Evolutionary conservation across 805 yeast genomes (phyloP).

Genomic region (Myxozyma udenii): DNA sequence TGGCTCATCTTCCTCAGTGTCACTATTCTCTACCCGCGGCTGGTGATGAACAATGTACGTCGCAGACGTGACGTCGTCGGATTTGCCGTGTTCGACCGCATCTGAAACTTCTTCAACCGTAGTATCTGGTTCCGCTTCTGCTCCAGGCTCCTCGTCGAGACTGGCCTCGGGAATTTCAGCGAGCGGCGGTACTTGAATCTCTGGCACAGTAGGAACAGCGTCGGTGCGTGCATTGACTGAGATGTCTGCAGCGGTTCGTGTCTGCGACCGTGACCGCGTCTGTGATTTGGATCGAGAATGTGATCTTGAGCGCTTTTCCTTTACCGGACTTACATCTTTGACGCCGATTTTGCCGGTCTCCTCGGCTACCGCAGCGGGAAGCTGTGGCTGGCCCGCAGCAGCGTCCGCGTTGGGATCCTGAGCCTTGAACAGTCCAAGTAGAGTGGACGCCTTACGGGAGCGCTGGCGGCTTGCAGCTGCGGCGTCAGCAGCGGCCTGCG

Average conservation of each 20-base stretch:
- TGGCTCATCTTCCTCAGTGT: slow-evolving; percentile 21
- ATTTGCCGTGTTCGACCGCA: too few relatives aligned
- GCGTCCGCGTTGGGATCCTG: slow-evolving; percentile 20
- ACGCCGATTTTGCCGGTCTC: neutral
- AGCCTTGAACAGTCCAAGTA: slow-evolving; percentile 40
- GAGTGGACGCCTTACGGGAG: slow-evolving; percentile 42
- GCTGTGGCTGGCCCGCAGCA: neutral
- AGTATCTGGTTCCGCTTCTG: neutral
- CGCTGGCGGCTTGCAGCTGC: slow-evolving; percentile 21
- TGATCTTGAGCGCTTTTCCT: too few relatives aligned
- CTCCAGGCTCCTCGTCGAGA: slow-evolving; percentile 2
- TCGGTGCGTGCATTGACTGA: neutral
- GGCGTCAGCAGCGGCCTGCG: slow-evolving; percentile 27
- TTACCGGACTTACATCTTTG: too few relatives aligned
- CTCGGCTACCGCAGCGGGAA: neutral
- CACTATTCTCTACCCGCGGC: slow-evolving; percentile 25
- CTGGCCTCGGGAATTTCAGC: neutral
- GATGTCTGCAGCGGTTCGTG: neutral
- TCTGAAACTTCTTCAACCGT: neutral
- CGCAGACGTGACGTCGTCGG: slow-evolving; percentile 35
- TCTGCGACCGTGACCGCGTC: neutral
- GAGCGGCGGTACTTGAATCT: neutral
- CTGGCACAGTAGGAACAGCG: neutral
- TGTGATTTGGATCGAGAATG: neutral
- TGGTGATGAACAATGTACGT: slow-evolving; percentile 37